These are phyloP conservation scores for Fusarium camptoceras DNA, from an alignment of 2,329 filamentous ascomycete genomes.

Conservation along the genomic window DNA sequence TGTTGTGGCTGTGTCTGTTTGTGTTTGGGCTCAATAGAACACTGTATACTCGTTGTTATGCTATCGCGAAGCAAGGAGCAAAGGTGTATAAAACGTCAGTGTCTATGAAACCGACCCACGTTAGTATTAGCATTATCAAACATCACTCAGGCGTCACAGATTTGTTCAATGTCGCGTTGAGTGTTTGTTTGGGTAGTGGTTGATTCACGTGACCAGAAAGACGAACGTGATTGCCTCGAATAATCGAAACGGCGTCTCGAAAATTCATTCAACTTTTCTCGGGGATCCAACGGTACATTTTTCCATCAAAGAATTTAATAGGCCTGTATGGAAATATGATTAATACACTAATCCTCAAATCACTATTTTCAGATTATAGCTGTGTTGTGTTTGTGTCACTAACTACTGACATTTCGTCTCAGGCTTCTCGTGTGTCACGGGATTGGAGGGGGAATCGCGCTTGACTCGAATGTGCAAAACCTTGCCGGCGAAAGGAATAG, in stretches of 20 bases:
- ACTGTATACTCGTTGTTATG: not conserved
- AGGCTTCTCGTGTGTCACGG: not conserved
- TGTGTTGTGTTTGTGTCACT: not conserved
- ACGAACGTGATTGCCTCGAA: not conserved
- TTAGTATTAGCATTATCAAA: not conserved
- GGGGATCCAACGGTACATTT: too few relatives aligned
- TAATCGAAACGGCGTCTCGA: not conserved
- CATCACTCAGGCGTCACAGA: not conserved
- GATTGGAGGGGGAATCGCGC: fast-evolving
- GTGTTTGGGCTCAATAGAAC: not conserved
- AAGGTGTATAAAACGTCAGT: too few relatives aligned
- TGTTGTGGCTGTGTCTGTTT: not conserved
- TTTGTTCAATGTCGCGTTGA: not conserved
- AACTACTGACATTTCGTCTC: not conserved
- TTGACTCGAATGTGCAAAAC: not conserved
- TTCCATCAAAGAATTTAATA: too few relatives aligned
- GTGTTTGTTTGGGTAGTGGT: not conserved
- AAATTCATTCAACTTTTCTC: not conserved
- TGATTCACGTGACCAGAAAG: not conserved
- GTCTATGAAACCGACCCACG: too few relatives aligned
- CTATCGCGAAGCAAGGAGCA: too few relatives aligned
- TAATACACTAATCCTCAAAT: not conserved
- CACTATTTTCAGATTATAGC: not conserved
- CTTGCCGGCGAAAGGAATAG: fast-evolving
- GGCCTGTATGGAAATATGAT: fast-evolving